Base-by-base conservation (phyloP, 1,284 basidiomycete genomes). In the Sparassis latifolia region DNA sequence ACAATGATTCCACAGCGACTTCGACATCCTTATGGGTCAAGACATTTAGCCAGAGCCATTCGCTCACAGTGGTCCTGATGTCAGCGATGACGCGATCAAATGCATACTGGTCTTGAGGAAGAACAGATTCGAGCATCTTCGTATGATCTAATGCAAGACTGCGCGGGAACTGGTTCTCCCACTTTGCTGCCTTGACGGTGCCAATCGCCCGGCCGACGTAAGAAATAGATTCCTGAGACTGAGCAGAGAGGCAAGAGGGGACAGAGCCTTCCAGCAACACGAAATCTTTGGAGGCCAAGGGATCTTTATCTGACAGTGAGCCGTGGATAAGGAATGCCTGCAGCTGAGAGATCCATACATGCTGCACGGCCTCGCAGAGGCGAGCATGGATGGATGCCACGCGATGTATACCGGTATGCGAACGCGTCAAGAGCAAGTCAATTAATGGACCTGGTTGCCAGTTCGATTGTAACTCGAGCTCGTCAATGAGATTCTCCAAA, bases 21-120 rank as follows among this genome's bases (percentile, higher is more conserved):
- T 88, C 82, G 0, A 95, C 87, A 56, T 92, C 88, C 55, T 81
- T 79, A 58, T 80, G 80, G 1, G 91, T 95, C 48, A 96, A 73
- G 33, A 96, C 86, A 60, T 93, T 91, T 33, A 82, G 70, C 91
- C 93, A 96, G 2, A 96, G 73, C 92, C 92, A 96, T 70, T 93
- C 91, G 56, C 88, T 86, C 51, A 90, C 76, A 51, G 84, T 80
- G 2, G 76, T 83, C 51, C 86, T 70, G 47, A 92, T 86, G 51
- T 84, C 79, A 29, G 79, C 72, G 32, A 93, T 79, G 51, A 84
- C 78, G 20, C 74, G 69, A 61, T 90, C 88, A 58, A 94, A 89
- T n/a, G 73, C 76, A 55, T 87, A 84, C 49, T 80, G 79, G 55
- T 89, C 83, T 61, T 89, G 80, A 0, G 89, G 83, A 3, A 86